Percentiles rank a stretch among this genome's conserved stretches.
phyloP scores from a whole-genome alignment of 306 rosid genomes.

The Lathyrus sativus region DNA sequence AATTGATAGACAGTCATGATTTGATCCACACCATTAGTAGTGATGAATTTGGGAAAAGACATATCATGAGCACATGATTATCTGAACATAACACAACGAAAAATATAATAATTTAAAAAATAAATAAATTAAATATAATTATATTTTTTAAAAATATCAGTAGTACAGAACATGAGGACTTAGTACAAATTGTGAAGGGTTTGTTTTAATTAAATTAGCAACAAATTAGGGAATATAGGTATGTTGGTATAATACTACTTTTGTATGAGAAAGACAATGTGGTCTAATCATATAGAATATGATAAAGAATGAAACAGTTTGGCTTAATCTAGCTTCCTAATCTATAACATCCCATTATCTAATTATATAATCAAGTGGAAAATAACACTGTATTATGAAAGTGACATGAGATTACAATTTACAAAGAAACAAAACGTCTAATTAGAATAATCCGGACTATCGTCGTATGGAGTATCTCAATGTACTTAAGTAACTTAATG shows the following conservation, averaged over 20 bases:
- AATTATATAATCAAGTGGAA: constrained; percentile 45
- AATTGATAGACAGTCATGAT: constrained; percentile 31
- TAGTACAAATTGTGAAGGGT: constrained; percentile 35
- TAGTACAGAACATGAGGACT: too few species aligned
- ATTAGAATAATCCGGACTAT: constrained; percentile 1
- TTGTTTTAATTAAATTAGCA: constrained; percentile 40
- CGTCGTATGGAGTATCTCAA: constrained; percentile 5
- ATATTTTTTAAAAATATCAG: too few species aligned
- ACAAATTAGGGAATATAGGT: constrained; percentile 40
- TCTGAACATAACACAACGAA: too few species aligned
- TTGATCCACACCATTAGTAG: constrained; percentile 22
- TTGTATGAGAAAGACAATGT: constrained; percentile 50
- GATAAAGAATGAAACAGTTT: constrained; percentile 25
- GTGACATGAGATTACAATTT: constrained; percentile 34
- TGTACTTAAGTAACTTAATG: constrained; percentile 14
- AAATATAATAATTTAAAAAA: too few species aligned
- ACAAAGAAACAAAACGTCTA: constrained; percentile 34
- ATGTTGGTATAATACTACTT: constrained; percentile 35
- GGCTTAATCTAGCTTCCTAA: constrained; percentile 41
- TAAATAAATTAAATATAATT: constrained; percentile 21
- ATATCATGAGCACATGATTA: constrained; percentile 30
- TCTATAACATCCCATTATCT: constrained; percentile 38
- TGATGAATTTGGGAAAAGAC: constrained; percentile 38
- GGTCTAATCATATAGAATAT: constrained; percentile 45
- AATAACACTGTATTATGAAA: constrained; percentile 35